These are phyloP conservation scores for Fusarium luffae DNA, from an alignment of 2,329 filamentous ascomycete genomes.

Conservation along the genomic window DNA sequence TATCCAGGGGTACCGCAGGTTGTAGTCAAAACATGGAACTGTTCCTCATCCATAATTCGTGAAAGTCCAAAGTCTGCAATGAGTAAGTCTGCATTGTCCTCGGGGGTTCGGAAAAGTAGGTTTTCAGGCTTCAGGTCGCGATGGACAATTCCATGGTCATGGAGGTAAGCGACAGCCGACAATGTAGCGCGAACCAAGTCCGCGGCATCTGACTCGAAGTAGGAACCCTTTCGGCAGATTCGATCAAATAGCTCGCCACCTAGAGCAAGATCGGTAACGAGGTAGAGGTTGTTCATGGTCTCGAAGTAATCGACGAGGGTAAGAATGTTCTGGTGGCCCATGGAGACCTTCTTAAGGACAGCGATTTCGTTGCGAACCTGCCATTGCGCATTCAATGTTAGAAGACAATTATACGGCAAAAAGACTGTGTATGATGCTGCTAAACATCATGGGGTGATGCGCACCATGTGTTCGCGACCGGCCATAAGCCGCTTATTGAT, in stretches of 20 bases:
- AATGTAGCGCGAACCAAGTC: constrained; percentile 94
- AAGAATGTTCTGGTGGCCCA: constrained; percentile 98
- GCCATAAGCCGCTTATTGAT: constrained; percentile 99
- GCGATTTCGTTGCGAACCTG: constrained; percentile 98
- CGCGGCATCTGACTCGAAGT: constrained; percentile 96
- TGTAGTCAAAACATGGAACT: constrained; percentile 96
- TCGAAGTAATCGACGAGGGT: constrained; percentile 99
- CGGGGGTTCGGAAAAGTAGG: constrained; percentile 93
- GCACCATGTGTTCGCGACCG: constrained; percentile 96
- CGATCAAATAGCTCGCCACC: constrained; percentile 98
- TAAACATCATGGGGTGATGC: constrained; percentile 32
- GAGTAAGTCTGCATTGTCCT: constrained; percentile 95
- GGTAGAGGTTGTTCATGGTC: constrained; percentile 99
- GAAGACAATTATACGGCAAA: background rate
- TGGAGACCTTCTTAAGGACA: constrained; percentile 96
- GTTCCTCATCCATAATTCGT: constrained; percentile 98
- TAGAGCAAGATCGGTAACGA: constrained; percentile 95
- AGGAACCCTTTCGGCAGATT: constrained; percentile 97
- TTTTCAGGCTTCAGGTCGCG: constrained; percentile 98
- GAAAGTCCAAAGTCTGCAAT: constrained; percentile 97
- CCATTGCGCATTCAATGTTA: constrained; percentile 29
- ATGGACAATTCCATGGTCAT: constrained; percentile 98
- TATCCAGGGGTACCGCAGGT: constrained; percentile 98
- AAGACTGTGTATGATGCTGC: background rate
- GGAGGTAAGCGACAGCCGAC: constrained; percentile 97